phyloP scores from a whole-genome alignment of 2,329 filamentous ascomycete species.

The Samsoniella hepiali region DNA sequence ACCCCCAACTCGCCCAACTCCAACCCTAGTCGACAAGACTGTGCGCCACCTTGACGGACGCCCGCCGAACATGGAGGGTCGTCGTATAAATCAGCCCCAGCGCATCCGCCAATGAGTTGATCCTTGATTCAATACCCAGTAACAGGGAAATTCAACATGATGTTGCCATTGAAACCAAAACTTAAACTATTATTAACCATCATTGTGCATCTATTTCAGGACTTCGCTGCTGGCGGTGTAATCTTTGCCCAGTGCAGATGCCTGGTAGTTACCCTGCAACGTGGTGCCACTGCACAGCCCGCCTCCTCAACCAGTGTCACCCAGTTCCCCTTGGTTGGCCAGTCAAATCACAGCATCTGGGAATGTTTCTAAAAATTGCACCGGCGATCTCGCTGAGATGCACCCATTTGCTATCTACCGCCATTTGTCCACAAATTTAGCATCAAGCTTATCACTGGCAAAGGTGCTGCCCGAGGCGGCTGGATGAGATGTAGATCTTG shows the following conservation, averaged over 20 bases:
- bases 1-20: background rate
- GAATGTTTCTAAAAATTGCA: slow-evolving; percentile 11
- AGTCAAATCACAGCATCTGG: background rate
- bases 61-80: background rate
- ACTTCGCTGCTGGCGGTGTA: background rate
- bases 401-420: background rate
- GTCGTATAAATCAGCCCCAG: background rate
- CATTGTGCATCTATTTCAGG: background rate
- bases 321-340: background rate
- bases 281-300: background rate
- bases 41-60: background rate
- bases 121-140: background rate
- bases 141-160: background rate
- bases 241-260: background rate
- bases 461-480: background rate
- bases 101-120: background rate
- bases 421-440: background rate
- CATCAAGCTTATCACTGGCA: background rate
- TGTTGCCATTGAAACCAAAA: background rate
- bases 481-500: background rate
- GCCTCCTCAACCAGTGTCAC: background rate
- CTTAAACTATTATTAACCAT: background rate
- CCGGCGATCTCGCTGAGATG: background rate
- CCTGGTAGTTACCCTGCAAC: background rate
- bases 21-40: background rate